These are phyloP conservation scores for Crucihimalaya himalaica DNA, from an alignment of 345 rosid genomes.

Conservation along the genomic window DNA sequence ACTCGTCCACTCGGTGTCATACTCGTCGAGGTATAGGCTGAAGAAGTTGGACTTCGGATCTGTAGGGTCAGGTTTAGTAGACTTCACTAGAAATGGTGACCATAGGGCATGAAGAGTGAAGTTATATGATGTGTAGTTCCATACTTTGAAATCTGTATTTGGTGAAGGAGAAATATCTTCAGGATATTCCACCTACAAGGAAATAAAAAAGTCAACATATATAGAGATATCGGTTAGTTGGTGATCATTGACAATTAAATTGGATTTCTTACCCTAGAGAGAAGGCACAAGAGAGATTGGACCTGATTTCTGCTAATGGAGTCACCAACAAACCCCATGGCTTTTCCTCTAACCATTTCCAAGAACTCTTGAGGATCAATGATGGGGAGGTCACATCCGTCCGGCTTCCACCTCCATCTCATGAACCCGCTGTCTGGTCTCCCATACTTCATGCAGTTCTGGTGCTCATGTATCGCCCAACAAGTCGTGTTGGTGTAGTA, in stretches of 20 bases:
- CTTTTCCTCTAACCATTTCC: conserved; percentile 67
- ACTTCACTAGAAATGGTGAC: conserved; percentile 66
- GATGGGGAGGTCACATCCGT: conserved; percentile 70
- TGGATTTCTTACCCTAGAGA: conserved; percentile 62
- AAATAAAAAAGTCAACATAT: conserved; percentile 7
- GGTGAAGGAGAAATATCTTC: conserved; percentile 58
- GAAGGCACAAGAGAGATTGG: conserved; percentile 89
- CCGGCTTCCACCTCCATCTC: conserved; percentile 90
- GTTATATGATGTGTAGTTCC: conserved; percentile 67
- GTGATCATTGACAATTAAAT: conserved; percentile 3
- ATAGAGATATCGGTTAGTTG: not conserved
- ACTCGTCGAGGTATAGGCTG: conserved; percentile 66
- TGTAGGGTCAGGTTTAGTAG: conserved; percentile 44
- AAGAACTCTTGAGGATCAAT: conserved; percentile 76
- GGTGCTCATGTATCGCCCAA: conserved; percentile 84
- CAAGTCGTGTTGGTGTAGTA: conserved; percentile 83
- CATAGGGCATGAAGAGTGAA: conserved; percentile 71
- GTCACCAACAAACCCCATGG: conserved; percentile 87
- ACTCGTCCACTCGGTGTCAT: conserved; percentile 55
- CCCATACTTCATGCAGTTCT: conserved; percentile 86
- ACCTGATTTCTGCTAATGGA: conserved; percentile 85
- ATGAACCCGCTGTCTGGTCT: conserved; percentile 67
- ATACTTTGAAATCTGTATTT: conserved; percentile 57
- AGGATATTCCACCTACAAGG: conserved; percentile 69
- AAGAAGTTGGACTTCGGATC: conserved; percentile 59